Evolutionary conservation across 768 basidiomycete genomes (phyloP).

Genomic region (Amanita molliuscula): DNA sequence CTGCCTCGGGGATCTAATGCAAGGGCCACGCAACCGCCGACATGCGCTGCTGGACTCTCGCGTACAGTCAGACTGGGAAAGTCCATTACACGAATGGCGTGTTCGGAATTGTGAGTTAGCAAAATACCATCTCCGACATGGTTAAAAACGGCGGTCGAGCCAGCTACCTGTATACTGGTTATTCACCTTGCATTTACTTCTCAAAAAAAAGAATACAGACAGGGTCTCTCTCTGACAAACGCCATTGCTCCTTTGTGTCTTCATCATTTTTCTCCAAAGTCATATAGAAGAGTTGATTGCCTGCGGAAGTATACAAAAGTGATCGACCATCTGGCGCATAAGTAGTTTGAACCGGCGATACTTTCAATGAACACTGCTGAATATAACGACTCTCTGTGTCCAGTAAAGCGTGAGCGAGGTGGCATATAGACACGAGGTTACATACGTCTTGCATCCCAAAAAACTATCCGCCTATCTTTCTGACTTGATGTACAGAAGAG

Average conservation of each 20-base stretch:
- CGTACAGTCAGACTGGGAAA: constrained; percentile 51
- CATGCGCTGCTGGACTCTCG: constrained; percentile 64
- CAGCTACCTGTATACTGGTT: constrained; percentile 27
- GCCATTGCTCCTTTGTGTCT: constrained; percentile 38
- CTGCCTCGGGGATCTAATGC: constrained; percentile 75
- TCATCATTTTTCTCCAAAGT: constrained; percentile 43
- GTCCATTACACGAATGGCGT: constrained; percentile 57
- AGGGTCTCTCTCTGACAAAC: constrained; percentile 36
- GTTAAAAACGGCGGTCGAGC: constrained; percentile 67
- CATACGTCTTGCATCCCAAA: constrained; percentile 81
- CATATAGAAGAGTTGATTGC: constrained; percentile 52
- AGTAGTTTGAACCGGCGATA: constrained; percentile 51
- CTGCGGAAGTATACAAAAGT: constrained; percentile 51
- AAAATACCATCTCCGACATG: constrained; percentile 66
- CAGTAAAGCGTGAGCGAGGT: background rate
- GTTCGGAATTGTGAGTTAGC: constrained; percentile 52
- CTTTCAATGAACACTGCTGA: constrained; percentile 50
- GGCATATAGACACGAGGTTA: constrained; percentile 1
- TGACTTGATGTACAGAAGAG: constrained; percentile 74
- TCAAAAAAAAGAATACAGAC: constrained; percentile 17
- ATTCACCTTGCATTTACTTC: background rate
- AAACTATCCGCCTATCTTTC: constrained; percentile 64
- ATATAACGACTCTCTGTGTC: constrained; percentile 54
- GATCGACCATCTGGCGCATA: constrained; percentile 68
- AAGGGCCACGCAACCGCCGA: constrained; percentile 68